These are phyloP conservation scores for Penicillium samsonianum DNA, from an alignment of 495 filamentous ascomycete species.

Conservation along the genomic window DNA sequence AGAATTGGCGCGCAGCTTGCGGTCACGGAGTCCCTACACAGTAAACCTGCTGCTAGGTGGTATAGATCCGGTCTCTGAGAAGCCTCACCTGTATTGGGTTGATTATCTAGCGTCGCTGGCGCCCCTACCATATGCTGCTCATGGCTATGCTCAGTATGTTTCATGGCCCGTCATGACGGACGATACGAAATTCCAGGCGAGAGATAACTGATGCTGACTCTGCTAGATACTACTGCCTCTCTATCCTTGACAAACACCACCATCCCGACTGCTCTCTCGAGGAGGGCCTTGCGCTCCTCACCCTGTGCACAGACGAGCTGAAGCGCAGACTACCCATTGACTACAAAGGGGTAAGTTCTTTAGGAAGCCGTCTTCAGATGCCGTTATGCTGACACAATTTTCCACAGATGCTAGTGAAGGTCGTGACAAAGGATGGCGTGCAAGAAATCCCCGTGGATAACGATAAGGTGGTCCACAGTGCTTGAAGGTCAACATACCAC, in stretches of 20 bases:
- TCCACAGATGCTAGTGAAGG: conserved; percentile 75
- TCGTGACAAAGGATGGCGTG: conserved; percentile 89
- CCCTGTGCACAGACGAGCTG: conserved; percentile 94
- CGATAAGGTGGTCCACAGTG: conserved; percentile 66
- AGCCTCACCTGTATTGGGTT: conserved; percentile 92
- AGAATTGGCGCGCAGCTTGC: conserved; percentile 84
- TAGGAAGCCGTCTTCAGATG: background rate
- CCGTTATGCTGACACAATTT: conserved; percentile 18
- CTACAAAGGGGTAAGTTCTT: conserved; percentile 78
- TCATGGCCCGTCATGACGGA: conserved; percentile 3
- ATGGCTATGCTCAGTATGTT: conserved; percentile 94
- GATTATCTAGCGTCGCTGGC: conserved; percentile 93
- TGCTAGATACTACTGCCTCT: conserved; percentile 84
- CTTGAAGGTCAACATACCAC: conserved; percentile 49
- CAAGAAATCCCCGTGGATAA: conserved; percentile 77
- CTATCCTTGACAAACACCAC: conserved; percentile 96
- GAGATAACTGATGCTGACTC: conserved; percentile 24
- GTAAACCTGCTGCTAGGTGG: conserved; percentile 95
- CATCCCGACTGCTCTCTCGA: conserved; percentile 88
- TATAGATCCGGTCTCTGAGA: conserved; percentile 80
- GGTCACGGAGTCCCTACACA: conserved; percentile 89
- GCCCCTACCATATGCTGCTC: conserved; percentile 88
- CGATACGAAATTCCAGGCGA: background rate
- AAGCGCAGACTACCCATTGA: conserved; percentile 95
- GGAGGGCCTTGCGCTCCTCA: conserved; percentile 84